Base-by-base conservation (phyloP, 1,284 basidiomycete species). In the Coriolopsis trogii region DNA sequence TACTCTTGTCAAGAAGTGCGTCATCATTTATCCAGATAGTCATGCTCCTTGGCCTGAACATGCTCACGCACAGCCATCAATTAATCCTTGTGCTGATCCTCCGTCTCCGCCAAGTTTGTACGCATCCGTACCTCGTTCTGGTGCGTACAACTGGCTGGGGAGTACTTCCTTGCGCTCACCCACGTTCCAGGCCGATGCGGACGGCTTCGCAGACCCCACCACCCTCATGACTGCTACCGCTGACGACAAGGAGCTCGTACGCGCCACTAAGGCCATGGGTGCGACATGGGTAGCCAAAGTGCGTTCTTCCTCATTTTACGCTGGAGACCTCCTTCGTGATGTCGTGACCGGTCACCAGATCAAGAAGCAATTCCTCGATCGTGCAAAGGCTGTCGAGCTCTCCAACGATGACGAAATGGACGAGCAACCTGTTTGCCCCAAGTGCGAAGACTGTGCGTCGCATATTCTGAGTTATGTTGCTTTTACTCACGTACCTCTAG, bases 81-180 rank as follows among this genome's bases (percentile, higher is more conserved):
- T 39, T 51, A 16, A 47, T 59, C n/a, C 47, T 59, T 7, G 46
- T 51, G 24, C 33, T 54, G 77, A 83, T 87, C 33, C 72, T 87
- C 20, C 81, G 85, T n/a, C 66, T 88, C 39, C 76, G 85, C 4
- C 85, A 88, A 61, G 69, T 85, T 0, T 86, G 84, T 61, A 80
- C 81, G 50, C 85, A 87, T 60, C 85, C 85, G 0, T 70, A 82
- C 53, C 76, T 87, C 6, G 81, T 84, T 44, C 68, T 86, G 37
- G 84, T 84, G 49, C 5, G 77, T 69, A 9, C n/a, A n/a, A n/a
- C n/a, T n/a, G n/a, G n/a, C n/a, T n/a, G n/a, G n/a, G n/a, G n/a
- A n/a, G n/a, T n/a, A 16, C 6, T 15, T 20, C n/a, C n/a, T 24
- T 8, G 23, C 2, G 9, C 39, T 48, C 15, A 42, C 5, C 12